Evolutionary conservation across 108 stramenopile species (phyloP), one percentile per base, ranked within the genome.

Genomic region (Cyclotella kingstonii): DNA sequence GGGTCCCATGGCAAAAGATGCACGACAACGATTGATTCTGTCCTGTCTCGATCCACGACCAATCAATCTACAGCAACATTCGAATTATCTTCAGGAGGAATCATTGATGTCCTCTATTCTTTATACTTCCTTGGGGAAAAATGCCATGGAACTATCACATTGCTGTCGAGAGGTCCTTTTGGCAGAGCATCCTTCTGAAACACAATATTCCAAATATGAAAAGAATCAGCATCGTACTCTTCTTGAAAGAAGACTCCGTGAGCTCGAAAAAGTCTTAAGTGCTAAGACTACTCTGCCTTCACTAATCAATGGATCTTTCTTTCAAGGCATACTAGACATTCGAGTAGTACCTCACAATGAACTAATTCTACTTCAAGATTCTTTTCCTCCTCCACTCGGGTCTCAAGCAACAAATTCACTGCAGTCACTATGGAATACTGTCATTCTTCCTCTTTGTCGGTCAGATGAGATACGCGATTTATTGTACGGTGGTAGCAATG

Each of bases 261-360:
- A 38, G 22, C 65, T 93, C 47, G 81, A 77, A 31, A 25, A 54
- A 54, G 56, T 76, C 33, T 30, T 93, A 1, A 66, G 77, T 42
- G 36, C 55, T 11, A 63, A 60, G 11, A 44, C 58, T 9, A 88
- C 91, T 23, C 73, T 76, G 41, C n/a, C n/a, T n/a, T 87, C 88
- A 31, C 69, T 93, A 17, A 68, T 75, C 34, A 60, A 42, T 35
- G 85, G 84, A 1, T 72, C 77, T 22, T 58, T 81, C 7, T n/a
- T n/a, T n/a, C 80, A 82, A 35, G 82, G 85, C 41, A 73, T 85
- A 43, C 78, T 90, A 33, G 92, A 93, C 48, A 84, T 93, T 85
- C 68, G 38, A 27, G 77, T 93, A 0, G 45, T 70, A 6, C 58
- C 87, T 1, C 73, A 74, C 2, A 54, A 66, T 17, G 89, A 90